A percentile compares a stretch with the other conserved stretches of the same genome.
These are phyloP conservation scores for Penicillium expansum DNA, from an alignment of 2,329 filamentous ascomycete species.

Conservation along the genomic window DNA sequence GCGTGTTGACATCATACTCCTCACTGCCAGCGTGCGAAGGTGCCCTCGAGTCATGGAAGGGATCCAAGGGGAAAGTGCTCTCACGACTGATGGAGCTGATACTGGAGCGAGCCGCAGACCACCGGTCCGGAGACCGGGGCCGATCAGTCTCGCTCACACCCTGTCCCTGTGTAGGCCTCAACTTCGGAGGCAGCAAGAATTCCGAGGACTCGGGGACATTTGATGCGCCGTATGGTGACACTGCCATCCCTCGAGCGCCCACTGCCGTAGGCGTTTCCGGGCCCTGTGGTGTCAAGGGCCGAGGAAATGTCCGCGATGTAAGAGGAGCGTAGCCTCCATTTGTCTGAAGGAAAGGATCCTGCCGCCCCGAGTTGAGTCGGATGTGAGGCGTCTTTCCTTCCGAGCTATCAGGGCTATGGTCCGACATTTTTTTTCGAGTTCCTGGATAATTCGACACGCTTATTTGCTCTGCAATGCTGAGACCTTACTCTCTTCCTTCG, in stretches of 20 bases:
- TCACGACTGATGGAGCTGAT: slow-evolving; percentile 53
- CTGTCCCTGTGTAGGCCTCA: slow-evolving; percentile 42
- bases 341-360: slow-evolving; percentile 49
- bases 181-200: slow-evolving; percentile 42
- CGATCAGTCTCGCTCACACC: slow-evolving; percentile 50
- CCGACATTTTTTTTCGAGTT: slow-evolving; percentile 15
- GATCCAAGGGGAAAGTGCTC: slow-evolving; percentile 50
- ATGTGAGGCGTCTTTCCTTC: slow-evolving; percentile 53
- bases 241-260: slow-evolving; percentile 18
- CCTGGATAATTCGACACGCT: not conserved
- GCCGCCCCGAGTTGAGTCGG: slow-evolving; percentile 61
- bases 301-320: slow-evolving; percentile 21
- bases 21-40: slow-evolving; percentile 62
- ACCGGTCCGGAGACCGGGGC: slow-evolving; percentile 49
- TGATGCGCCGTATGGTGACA: slow-evolving; percentile 48
- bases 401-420: slow-evolving; percentile 13
- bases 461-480: not conserved
- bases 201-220: slow-evolving; percentile 47
- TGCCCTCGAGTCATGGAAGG: slow-evolving; percentile 60
- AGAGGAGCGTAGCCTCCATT: slow-evolving; percentile 28
- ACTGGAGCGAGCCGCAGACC: slow-evolving; percentile 62
- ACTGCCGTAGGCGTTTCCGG: slow-evolving; percentile 7
- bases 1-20: slow-evolving; percentile 65
- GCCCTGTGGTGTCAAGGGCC: slow-evolving; percentile 22
- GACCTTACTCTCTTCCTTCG: not conserved